A percentile compares a stretch with the other conserved stretches of the same genome.
Conservation (phyloP, 208 protist genomes). For the Giardia muris region DNA sequence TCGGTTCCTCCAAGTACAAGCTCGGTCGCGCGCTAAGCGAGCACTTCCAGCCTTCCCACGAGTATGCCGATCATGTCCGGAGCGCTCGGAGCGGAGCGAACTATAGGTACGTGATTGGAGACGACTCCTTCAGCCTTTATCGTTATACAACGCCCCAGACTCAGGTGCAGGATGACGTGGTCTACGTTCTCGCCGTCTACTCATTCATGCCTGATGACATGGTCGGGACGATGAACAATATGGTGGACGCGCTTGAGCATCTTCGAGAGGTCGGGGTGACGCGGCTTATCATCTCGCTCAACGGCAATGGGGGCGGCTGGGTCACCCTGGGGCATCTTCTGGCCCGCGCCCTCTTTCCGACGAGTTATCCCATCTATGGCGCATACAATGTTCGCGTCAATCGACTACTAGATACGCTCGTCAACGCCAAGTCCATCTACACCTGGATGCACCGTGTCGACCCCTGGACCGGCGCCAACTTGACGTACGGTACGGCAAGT, state of each 20-base stretch:
- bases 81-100: not conserved
- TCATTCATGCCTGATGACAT: conserved; percentile 12
- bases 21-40: no score
- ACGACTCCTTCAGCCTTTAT: not conserved
- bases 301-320: conserved; percentile 5
- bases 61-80: not conserved
- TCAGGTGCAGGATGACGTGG: not conserved
- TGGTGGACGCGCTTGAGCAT: not conserved
- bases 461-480: not conserved
- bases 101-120: not conserved
- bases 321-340: not conserved
- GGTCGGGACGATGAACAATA: not conserved
- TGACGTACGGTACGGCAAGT: not conserved
- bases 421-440: not conserved
- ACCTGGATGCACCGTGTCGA: not conserved
- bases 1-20: not conserved
- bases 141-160: not conserved
- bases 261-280: not conserved
- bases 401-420: not conserved
- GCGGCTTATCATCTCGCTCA: not conserved
- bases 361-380: conserved; percentile 19
- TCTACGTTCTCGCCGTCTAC: not conserved
- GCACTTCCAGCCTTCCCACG: no score
- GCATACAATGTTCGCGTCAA: not conserved
- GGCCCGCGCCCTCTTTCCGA: not conserved